Evolutionary conservation across 768 basidiomycete genomes (phyloP).

Genomic region (Lactarius hatsudake): DNA sequence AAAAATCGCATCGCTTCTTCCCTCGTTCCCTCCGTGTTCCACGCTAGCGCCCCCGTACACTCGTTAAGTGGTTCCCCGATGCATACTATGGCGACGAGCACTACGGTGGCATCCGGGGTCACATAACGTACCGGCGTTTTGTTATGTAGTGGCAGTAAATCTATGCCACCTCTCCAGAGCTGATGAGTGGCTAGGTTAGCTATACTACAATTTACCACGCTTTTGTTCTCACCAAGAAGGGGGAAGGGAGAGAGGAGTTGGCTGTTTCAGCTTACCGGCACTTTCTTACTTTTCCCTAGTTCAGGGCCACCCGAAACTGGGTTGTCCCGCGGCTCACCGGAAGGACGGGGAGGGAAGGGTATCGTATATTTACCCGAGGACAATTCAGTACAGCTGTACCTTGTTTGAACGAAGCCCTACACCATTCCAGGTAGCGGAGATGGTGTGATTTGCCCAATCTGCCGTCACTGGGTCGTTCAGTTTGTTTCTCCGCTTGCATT

Average conservation of each 20-base stretch:
- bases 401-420: background rate
- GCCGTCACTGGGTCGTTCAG: background rate
- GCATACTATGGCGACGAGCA: slow-evolving; percentile 57
- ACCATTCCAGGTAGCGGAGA: background rate
- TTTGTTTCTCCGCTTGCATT: background rate
- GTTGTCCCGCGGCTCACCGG: background rate
- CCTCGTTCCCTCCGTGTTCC: no score
- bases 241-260: background rate
- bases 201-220: slow-evolving; percentile 41
- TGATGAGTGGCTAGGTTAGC: background rate
- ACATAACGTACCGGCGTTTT: slow-evolving; percentile 61
- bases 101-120: slow-evolving; percentile 60
- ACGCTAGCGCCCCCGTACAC: background rate
- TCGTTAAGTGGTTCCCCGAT: slow-evolving; percentile 68
- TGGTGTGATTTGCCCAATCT: slow-evolving; percentile 3
- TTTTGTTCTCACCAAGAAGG: slow-evolving; percentile 27
- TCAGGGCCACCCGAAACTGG: background rate
- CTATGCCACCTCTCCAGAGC: background rate
- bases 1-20: background rate
- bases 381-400: background rate
- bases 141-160: background rate
- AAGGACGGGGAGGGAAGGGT: background rate
- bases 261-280: background rate
- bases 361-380: background rate
- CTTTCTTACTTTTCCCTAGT: background rate